A percentile compares a stretch with the other conserved stretches of the same genome.
Evolutionary conservation across 495 filamentous ascomycete genomes (phyloP).

Genomic region (Aspergillus wentii): DNA sequence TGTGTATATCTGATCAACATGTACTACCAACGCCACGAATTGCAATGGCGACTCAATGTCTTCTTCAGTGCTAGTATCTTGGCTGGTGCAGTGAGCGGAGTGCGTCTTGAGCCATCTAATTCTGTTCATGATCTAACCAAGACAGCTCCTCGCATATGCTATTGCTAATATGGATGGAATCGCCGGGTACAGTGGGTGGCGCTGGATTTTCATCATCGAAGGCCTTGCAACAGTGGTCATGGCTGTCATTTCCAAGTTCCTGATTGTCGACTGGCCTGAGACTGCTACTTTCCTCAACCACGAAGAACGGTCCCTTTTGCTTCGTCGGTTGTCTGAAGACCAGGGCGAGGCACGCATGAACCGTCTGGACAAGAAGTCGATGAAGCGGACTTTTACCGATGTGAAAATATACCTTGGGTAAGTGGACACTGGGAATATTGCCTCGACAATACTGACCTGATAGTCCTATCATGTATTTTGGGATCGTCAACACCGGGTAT

Average conservation of each 20-base stretch:
- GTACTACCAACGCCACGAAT: constrained; percentile 61
- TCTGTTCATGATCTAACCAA: not conserved
- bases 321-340: constrained; percentile 39
- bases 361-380: constrained; percentile 38
- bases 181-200: constrained; percentile 41
- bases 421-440: too few relatives aligned
- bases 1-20: constrained; percentile 50
- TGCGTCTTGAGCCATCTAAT: too few relatives aligned
- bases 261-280: constrained; percentile 56
- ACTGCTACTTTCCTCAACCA: constrained; percentile 42
- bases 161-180: constrained; percentile 53
- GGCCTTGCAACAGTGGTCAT: constrained; percentile 46
- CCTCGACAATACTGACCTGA: constrained; percentile 1
- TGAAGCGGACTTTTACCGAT: constrained; percentile 43
- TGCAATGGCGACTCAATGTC: constrained; percentile 52
- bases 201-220: constrained; percentile 71
- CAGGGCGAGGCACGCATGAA: constrained; percentile 42
- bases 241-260: constrained; percentile 40
- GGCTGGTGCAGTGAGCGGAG: constrained; percentile 57
- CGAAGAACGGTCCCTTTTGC: constrained; percentile 39
- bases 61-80: constrained; percentile 55
- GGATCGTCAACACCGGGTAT: constrained; percentile 46
- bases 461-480: constrained; percentile 45
- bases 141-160: constrained; percentile 53
- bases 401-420: constrained; percentile 53